Evolutionary conservation across 306 rosid species (phyloP).

Genomic region (Malus sylvestris): DNA sequence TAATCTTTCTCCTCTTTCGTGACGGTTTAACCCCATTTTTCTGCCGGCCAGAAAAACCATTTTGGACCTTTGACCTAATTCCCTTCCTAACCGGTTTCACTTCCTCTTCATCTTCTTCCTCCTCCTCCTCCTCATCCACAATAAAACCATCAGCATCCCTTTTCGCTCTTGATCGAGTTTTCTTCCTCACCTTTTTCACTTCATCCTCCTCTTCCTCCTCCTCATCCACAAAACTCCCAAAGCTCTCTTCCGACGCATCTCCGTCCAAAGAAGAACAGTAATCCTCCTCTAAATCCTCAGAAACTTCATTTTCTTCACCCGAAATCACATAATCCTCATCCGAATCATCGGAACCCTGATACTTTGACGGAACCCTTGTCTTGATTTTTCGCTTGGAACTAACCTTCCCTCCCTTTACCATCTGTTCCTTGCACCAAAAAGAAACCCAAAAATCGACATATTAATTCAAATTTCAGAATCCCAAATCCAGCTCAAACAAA

Average conservation of each 20-base stretch:
- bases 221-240: constrained; percentile 31
- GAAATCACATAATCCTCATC: constrained; percentile 93
- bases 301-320: constrained; percentile 50
- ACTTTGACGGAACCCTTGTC: constrained; percentile 40
- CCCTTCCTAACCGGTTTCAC: constrained; percentile 9
- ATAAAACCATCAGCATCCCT: not conserved
- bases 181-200: constrained; percentile 24
- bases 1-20: constrained; percentile 12
- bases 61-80: constrained; percentile 5
- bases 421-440: constrained; percentile 43
- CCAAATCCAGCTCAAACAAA: not conserved
- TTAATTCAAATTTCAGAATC: not conserved
- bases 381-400: constrained; percentile 38
- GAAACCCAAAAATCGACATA: not conserved
- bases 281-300: constrained; percentile 54
- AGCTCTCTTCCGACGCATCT: constrained; percentile 56
- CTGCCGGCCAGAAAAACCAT: constrained; percentile 4
- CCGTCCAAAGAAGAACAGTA: constrained; percentile 57
- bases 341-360: constrained; percentile 65
- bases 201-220: constrained; percentile 43
- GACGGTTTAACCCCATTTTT: constrained; percentile 9
- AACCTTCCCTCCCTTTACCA: constrained; percentile 83
- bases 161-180: constrained; percentile 14
- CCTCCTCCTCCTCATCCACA: constrained; percentile 10
- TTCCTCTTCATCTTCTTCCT: constrained; percentile 15